Evolutionary conservation across 1,139 yeast genomes (phyloP), one percentile per base, ranked within the genome.

Genomic region (Candida smagusa): DNA sequence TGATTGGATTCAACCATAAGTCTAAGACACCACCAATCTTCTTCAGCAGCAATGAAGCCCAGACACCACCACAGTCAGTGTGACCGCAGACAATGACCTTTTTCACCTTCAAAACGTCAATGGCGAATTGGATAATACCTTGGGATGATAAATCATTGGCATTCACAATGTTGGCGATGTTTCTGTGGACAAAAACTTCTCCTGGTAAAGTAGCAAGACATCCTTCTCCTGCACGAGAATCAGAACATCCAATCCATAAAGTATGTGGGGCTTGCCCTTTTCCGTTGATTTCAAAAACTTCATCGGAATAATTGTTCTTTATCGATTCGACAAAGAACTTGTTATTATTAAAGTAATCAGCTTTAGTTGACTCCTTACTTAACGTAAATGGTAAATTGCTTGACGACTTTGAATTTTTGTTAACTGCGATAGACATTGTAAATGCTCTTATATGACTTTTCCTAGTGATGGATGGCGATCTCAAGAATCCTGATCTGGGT

Each of bases 41-140:
- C 50, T 81, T 79, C 43, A 79, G 74, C 5, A 84, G 74, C 41
- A 92, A 65, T 12, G 95, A 83, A 19, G 96, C 92, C 82, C 90
- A 84, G 41, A 89, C 80, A 24, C 97, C 98, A 36, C 97, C 97
- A 69, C 98, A 92, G 62, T 89, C 96, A 26, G 95, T 86, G 66
- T 92, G 98, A n/a, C 98, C 98, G 62, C 97, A 89, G 7, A 92
- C 87, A 41, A 92, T 75, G 42, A 92, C 81, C 54, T 86, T 88
- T 48, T 74, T 75, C 27, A 94, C 95, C 56, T 86, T 84, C 46
- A 92, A 72, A 12, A 84, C 90, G 52, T 88, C 92, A 45, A 92
- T 79, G 2, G 97, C 96, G 54, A 89, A 88, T 59, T 92, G 97
- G 31, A 92, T 71, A 2, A 89, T 92, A 2, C 96, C 86, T 58